Conservation (phyloP, 2,329 filamentous ascomycete species). For the Trichoderma arundinaceum region DNA sequence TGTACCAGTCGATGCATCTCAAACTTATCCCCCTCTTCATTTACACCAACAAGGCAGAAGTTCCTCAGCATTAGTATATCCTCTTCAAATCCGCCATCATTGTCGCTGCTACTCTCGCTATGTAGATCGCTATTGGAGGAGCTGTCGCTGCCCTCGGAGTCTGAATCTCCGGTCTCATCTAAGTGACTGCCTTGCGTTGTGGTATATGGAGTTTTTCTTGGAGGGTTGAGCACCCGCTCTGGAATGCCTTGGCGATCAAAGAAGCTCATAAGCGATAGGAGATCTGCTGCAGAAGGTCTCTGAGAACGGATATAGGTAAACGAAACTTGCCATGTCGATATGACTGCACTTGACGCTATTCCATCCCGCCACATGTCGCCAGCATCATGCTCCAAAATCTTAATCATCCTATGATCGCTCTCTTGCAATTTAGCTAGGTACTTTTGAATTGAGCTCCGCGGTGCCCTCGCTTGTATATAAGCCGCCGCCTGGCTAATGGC, state of each 20-base stretch:
- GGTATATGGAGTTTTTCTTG: too few relatives aligned
- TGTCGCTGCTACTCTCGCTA: too few relatives aligned
- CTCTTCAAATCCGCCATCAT: not conserved
- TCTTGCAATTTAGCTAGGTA: constrained; percentile 15
- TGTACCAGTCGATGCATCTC: constrained; percentile 34
- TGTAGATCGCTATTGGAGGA: not conserved
- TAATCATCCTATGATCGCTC: constrained; percentile 25
- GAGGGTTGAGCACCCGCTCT: too few relatives aligned
- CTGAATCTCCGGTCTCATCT: too few relatives aligned
- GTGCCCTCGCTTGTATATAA: not conserved
- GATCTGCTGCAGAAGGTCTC: constrained; percentile 46
- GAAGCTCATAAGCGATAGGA: constrained; percentile 54
- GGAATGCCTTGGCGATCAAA: constrained; percentile 52
- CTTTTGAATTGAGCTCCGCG: too few relatives aligned
- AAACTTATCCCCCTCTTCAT: not conserved
- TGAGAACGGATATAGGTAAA: constrained; percentile 44
- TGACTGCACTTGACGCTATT: not conserved
- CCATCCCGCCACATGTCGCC: not conserved
- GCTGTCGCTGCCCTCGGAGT: too few relatives aligned
- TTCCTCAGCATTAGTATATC: constrained; percentile 11
- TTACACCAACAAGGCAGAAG: not conserved
- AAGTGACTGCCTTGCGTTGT: too few relatives aligned
- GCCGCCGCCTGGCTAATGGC: not conserved
- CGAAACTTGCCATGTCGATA: constrained; percentile 6
- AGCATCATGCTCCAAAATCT: not conserved